phyloP scores from a whole-genome alignment of 495 filamentous ascomycete species.

The Aspergillus bridgeri region DNA sequence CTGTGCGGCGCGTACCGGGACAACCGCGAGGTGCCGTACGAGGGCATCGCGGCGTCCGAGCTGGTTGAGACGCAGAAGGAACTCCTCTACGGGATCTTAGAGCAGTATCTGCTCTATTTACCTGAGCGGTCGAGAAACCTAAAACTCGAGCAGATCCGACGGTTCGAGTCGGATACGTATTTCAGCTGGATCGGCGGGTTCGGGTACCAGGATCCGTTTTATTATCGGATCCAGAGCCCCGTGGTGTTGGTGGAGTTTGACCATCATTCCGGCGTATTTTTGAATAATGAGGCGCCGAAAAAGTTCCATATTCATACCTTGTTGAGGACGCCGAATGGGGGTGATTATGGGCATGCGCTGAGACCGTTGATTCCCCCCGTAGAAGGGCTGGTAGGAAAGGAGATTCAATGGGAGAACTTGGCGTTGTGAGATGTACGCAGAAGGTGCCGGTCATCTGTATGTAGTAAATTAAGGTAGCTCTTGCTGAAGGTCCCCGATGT shows the following conservation, averaged over 20 bases:
- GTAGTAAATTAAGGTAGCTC: background rate
- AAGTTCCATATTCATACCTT: slow-evolving; percentile 77
- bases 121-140: slow-evolving; percentile 49
- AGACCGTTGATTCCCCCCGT: slow-evolving; percentile 36
- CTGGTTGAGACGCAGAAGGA: slow-evolving; percentile 47
- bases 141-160: slow-evolving; percentile 48
- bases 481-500: too few relatives aligned
- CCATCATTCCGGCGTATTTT: slow-evolving; percentile 74
- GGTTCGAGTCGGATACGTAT: slow-evolving; percentile 61
- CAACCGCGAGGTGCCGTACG: slow-evolving; percentile 71
- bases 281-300: slow-evolving; percentile 66
- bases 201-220: slow-evolving; percentile 65
- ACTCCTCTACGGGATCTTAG: slow-evolving; percentile 52
- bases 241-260: slow-evolving; percentile 74
- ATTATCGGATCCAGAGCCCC: slow-evolving; percentile 72
- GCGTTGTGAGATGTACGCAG: background rate
- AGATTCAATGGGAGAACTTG: slow-evolving; percentile 36
- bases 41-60: slow-evolving; percentile 52
- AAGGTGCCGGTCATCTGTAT: background rate
- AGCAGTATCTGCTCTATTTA: slow-evolving; percentile 62
- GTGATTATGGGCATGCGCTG: slow-evolving; percentile 67
- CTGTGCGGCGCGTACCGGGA: slow-evolving; percentile 72
- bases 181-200: slow-evolving; percentile 73
- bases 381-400: slow-evolving; percentile 38
- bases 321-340: slow-evolving; percentile 65